These are phyloP conservation scores for Phylloporus sp. DNA, from an alignment of 768 basidiomycete genomes.

Conservation along the genomic window DNA sequence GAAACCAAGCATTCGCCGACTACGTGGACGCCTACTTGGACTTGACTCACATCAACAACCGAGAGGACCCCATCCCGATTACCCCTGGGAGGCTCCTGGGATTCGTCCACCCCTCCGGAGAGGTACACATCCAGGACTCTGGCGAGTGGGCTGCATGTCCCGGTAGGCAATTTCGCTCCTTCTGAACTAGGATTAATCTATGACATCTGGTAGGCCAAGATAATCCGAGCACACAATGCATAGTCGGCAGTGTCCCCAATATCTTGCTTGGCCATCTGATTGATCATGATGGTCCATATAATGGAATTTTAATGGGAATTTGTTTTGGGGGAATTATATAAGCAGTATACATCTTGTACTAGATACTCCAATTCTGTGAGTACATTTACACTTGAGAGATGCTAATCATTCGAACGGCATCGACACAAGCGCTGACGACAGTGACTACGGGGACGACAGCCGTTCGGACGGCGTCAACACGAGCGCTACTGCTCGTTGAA, in stretches of 20 bases:
- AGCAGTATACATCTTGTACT: no score
- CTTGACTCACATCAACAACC: slow-evolving; percentile 54
- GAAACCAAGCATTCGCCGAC: slow-evolving; percentile 58
- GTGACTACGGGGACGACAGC: no score
- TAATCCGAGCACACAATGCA: slow-evolving; percentile 40
- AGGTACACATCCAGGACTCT: slow-evolving; percentile 41
- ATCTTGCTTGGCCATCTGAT: slow-evolving; percentile 38
- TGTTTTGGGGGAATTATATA: neutral
- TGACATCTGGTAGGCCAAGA: slow-evolving; percentile 43
- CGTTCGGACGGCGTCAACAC: no score
- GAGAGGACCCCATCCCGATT: slow-evolving; percentile 37
- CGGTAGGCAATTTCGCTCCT: slow-evolving; percentile 27
- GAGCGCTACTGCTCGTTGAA: no score
- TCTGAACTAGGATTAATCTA: neutral
- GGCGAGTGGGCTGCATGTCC: slow-evolving; percentile 52
- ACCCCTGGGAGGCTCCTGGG: slow-evolving; percentile 33
- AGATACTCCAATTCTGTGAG: neutral
- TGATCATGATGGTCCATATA: slow-evolving; percentile 45
- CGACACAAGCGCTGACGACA: no score
- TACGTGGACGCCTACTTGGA: slow-evolving; percentile 44
- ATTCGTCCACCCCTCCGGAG: slow-evolving; percentile 38
- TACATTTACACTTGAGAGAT: neutral
- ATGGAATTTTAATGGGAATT: slow-evolving; percentile 17
- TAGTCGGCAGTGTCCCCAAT: slow-evolving; percentile 27
- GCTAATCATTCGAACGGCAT: no score